These are phyloP conservation scores for Nyctanthes arbortristis DNA, from an alignment of 257 asterid species.

Conservation along the genomic window DNA sequence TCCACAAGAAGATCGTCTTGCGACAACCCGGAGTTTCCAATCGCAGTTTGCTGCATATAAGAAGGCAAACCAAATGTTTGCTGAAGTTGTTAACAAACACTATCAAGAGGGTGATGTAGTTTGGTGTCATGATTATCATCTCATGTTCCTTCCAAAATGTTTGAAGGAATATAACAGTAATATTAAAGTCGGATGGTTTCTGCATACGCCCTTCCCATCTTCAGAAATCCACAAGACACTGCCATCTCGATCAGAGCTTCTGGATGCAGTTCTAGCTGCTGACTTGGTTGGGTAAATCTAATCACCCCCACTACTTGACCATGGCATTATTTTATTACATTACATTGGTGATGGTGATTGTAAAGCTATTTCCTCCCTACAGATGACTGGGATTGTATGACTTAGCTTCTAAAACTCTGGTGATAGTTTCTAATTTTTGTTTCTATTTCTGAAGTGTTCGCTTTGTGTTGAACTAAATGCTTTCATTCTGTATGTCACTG, in stretches of 20 bases:
- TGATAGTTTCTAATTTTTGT: background rate
- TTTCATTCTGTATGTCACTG: background rate
- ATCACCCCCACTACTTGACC: conserved; percentile 5
- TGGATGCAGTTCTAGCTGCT: conserved; percentile 84
- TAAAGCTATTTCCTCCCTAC: background rate
- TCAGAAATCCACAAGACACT: conserved; percentile 92
- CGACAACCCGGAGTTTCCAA: conserved; percentile 91
- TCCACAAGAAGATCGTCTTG: conserved; percentile 94
- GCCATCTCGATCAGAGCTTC: conserved; percentile 88
- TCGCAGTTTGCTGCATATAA: conserved; percentile 86
- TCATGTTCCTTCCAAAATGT: conserved; percentile 89
- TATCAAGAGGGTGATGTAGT: conserved; percentile 90
- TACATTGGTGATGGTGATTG: conserved; percentile 3
- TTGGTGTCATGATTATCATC: conserved; percentile 97
- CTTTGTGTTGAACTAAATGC: background rate
- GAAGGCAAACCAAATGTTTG: conserved; percentile 89
- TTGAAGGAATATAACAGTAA: conserved; percentile 67
- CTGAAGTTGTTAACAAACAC: conserved; percentile 77
- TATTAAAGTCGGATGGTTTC: conserved; percentile 97
- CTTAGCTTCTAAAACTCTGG: too few relatives aligned
- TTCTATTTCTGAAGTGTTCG: background rate
- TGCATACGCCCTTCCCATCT: conserved; percentile 95
- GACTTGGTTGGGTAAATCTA: conserved; percentile 81
- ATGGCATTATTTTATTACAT: conserved; percentile 39
- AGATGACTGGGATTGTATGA: conserved; percentile 5